Evolutionary conservation across 345 rosid species (phyloP).

Genomic region (Syzygium grande): DNA sequence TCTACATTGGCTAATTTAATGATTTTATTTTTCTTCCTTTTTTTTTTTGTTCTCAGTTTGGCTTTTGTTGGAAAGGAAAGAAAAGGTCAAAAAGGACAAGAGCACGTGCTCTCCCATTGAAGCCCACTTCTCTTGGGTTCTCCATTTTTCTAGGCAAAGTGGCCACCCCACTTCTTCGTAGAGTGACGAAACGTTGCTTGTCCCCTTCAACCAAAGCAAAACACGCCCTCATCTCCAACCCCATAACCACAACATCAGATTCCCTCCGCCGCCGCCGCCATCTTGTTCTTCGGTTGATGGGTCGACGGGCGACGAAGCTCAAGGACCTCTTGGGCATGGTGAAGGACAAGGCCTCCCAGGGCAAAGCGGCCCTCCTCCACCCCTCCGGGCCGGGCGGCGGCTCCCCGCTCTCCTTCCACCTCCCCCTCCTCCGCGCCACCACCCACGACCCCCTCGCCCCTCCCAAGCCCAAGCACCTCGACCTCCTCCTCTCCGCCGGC

Average conservation of each 20-base stretch:
- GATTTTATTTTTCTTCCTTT: background rate
- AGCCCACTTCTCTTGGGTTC: background rate
- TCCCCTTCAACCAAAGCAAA: background rate
- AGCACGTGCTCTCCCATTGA: background rate
- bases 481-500: constrained; percentile 58
- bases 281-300: constrained; percentile 22
- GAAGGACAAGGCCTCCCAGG: constrained; percentile 75
- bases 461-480: constrained; percentile 43
- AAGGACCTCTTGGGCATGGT: constrained; percentile 47
- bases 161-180: background rate
- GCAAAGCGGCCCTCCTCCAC: constrained; percentile 54
- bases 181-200: background rate
- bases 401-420: constrained; percentile 29
- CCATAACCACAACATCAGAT: background rate
- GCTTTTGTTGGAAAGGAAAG: background rate
- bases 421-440: constrained; percentile 72
- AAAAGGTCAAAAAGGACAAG: background rate
- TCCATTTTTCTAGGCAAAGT: background rate
- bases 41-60: background rate
- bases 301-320: constrained; percentile 30
- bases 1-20: background rate
- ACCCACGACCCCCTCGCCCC: constrained; percentile 57
- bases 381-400: constrained; percentile 21
- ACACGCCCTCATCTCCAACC: background rate
- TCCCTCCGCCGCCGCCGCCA: background rate